Evolutionary conservation across 2,329 filamentous ascomycete species (phyloP).

Genomic region (Sporothrix luriei): DNA sequence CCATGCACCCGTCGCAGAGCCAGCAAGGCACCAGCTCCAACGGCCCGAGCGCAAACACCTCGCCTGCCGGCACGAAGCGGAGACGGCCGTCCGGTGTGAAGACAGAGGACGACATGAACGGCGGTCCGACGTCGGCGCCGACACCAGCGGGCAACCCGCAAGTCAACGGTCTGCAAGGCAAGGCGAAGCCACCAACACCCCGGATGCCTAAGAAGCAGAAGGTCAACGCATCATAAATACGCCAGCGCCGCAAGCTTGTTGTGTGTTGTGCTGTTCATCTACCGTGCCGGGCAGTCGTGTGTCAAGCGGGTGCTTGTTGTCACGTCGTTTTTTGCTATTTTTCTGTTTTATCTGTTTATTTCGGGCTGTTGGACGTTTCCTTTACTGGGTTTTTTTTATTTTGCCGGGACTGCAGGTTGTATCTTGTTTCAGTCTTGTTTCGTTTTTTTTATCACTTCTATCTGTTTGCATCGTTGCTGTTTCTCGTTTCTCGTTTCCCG

Average conservation of each 20-base stretch:
- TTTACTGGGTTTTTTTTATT: too few relatives aligned
- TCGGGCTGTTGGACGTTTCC: background rate
- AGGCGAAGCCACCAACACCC: constrained; percentile 59
- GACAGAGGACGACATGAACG: constrained; percentile 55
- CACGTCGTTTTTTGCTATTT: background rate
- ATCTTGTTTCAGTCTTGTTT: constrained; percentile 12
- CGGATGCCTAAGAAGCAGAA: constrained; percentile 60
- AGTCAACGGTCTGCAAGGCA: constrained; percentile 55
- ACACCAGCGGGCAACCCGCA: constrained; percentile 51
- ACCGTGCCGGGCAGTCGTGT: background rate
- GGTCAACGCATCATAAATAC: constrained; percentile 44
- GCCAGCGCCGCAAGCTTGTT: too few relatives aligned
- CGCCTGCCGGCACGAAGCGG: constrained; percentile 62
- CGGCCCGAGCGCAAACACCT: constrained; percentile 68
- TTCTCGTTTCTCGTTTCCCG: background rate
- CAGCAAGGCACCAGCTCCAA: constrained; percentile 69
- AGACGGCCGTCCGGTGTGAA: constrained; percentile 61
- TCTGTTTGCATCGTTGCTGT: background rate
- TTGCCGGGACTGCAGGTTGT: constrained; percentile 12
- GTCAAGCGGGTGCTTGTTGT: too few relatives aligned
- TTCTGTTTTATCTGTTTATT: background rate
- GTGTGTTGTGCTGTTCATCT: background rate
- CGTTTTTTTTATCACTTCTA: background rate
- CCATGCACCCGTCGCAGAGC: constrained; percentile 68
- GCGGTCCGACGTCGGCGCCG: constrained; percentile 48